Percentiles rank a stretch among this genome's conserved stretches.
These are phyloP conservation scores for Curvularia sp. DNA, from an alignment of 2,329 filamentous ascomycete species.

Conservation along the genomic window DNA sequence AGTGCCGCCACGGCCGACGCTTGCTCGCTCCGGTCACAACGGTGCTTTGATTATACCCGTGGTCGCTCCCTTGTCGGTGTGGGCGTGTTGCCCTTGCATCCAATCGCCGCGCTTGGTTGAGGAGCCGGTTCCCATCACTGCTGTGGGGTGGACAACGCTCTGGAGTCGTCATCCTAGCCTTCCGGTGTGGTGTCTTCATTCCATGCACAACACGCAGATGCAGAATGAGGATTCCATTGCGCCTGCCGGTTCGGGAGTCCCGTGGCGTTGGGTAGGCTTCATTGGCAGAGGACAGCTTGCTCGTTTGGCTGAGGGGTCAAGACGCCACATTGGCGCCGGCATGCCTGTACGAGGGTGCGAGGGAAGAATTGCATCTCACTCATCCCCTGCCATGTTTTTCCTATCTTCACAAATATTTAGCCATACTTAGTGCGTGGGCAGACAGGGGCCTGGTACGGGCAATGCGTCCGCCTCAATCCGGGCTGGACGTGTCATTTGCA, in stretches of 20 bases:
- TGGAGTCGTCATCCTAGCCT: slow-evolving; percentile 5
- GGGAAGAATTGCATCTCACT: background rate
- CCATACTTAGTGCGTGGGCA: background rate
- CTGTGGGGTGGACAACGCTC: slow-evolving; percentile 13
- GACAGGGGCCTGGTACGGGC: background rate
- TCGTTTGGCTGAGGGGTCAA: slow-evolving; percentile 11
- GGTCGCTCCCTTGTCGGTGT: slow-evolving; percentile 5
- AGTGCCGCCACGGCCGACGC: slow-evolving; percentile 3
- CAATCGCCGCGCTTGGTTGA: slow-evolving; percentile 18
- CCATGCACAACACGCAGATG: slow-evolving; percentile 7
- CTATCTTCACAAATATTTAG: slow-evolving; percentile 1
- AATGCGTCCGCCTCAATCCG: background rate
- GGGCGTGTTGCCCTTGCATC: slow-evolving; percentile 1
- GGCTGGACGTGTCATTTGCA: slow-evolving; percentile 15
- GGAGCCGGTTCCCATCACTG: slow-evolving; percentile 14
- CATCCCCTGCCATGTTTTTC: background rate
- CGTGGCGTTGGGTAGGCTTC: slow-evolving; percentile 9
- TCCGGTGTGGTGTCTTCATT: slow-evolving; percentile 12
- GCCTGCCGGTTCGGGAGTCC: slow-evolving; percentile 28
- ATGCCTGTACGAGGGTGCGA: background rate
- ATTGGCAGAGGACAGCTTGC: slow-evolving; percentile 5
- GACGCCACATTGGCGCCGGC: slow-evolving; percentile 16
- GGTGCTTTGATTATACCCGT: slow-evolving; percentile 9
- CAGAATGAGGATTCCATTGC: slow-evolving; percentile 25
- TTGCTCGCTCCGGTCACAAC: slow-evolving; percentile 13